Evolutionary conservation across 1,284 basidiomycete species (phyloP).

Genomic region (Lentinula novae-zelandiae): DNA sequence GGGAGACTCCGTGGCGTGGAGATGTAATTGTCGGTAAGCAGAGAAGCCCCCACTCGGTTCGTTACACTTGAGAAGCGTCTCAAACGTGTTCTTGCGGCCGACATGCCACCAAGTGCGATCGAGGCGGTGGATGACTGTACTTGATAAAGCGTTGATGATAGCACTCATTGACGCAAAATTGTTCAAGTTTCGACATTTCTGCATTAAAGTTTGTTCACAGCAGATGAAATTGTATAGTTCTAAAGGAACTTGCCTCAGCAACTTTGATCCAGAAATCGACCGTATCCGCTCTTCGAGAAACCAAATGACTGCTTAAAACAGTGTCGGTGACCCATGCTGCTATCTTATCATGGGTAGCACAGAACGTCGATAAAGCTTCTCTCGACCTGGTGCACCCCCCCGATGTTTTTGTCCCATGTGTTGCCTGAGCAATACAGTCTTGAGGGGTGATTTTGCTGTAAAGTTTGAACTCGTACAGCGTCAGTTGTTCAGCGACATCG

Average conservation of each 20-base stretch:
- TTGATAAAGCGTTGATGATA: slow-evolving; percentile 60
- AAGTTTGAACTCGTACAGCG: slow-evolving; percentile 51
- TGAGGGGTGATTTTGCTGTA: slow-evolving; percentile 57
- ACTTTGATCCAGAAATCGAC: slow-evolving; percentile 74
- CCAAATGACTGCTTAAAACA: slow-evolving; percentile 47
- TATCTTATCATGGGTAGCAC: slow-evolving; percentile 57
- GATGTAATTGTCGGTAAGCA: slow-evolving; percentile 50
- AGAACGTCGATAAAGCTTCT: slow-evolving; percentile 49
- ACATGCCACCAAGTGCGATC: slow-evolving; percentile 70
- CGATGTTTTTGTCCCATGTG: slow-evolving; percentile 32
- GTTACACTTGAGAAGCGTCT: slow-evolving; percentile 48
- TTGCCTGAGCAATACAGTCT: slow-evolving; percentile 58
- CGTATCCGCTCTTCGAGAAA: slow-evolving; percentile 53
- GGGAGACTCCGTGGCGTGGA: slow-evolving; percentile 44
- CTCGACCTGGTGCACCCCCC: slow-evolving; percentile 21
- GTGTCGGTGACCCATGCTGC: slow-evolving; percentile 63
- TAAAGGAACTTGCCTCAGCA: slow-evolving; percentile 54
- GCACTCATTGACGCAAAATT: slow-evolving; percentile 70
- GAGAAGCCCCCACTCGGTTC: slow-evolving; percentile 57
- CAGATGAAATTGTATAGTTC: neutral
- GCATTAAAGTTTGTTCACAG: neutral
- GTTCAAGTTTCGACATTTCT: slow-evolving; percentile 65
- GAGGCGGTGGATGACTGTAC: slow-evolving; percentile 51
- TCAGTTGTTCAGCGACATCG: slow-evolving; percentile 62
- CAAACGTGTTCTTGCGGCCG: slow-evolving; percentile 44